Conservation (phyloP, 2,329 filamentous ascomycete genomes). For the Fusarium brachygibbosum region DNA sequence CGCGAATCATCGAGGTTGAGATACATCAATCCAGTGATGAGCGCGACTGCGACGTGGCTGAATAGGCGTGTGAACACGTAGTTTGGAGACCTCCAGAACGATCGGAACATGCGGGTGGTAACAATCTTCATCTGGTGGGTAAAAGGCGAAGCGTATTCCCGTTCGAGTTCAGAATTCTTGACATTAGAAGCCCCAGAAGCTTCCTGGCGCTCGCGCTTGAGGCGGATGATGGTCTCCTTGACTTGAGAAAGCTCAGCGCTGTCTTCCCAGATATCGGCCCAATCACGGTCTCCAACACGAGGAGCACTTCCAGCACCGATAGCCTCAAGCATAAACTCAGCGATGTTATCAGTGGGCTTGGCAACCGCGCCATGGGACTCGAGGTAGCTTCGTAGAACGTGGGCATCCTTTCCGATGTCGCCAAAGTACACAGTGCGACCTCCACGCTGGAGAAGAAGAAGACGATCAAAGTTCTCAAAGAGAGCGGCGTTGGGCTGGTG, state of each 20-base stretch:
- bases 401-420: slow-evolving; percentile 82
- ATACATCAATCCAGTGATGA: slow-evolving; percentile 84
- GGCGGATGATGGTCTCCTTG: slow-evolving; percentile 74
- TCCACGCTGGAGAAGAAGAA: slow-evolving; percentile 82
- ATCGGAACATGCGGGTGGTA: slow-evolving; percentile 77
- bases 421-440: slow-evolving; percentile 89
- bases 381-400: slow-evolving; percentile 75
- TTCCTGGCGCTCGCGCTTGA: slow-evolving; percentile 72
- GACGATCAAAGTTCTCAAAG: slow-evolving; percentile 89
- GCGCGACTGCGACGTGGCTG: slow-evolving; percentile 82
- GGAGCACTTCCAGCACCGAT: slow-evolving; percentile 81
- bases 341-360: slow-evolving; percentile 68
- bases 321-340: slow-evolving; percentile 88
- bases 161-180: slow-evolving; percentile 69
- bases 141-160: slow-evolving; percentile 86
- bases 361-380: slow-evolving; percentile 71
- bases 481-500: slow-evolving; percentile 89
- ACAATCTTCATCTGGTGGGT: slow-evolving; percentile 84
- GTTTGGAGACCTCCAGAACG: slow-evolving; percentile 88
- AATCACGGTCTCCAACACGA: slow-evolving; percentile 80
- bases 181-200: slow-evolving; percentile 60
- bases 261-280: slow-evolving; percentile 83
- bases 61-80: slow-evolving; percentile 91
- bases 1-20: slow-evolving; percentile 82
- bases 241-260: slow-evolving; percentile 76